These are phyloP conservation scores for Schizochytrium sp. DNA, from an alignment of 108 stramenopile species.

Conservation along the genomic window DNA sequence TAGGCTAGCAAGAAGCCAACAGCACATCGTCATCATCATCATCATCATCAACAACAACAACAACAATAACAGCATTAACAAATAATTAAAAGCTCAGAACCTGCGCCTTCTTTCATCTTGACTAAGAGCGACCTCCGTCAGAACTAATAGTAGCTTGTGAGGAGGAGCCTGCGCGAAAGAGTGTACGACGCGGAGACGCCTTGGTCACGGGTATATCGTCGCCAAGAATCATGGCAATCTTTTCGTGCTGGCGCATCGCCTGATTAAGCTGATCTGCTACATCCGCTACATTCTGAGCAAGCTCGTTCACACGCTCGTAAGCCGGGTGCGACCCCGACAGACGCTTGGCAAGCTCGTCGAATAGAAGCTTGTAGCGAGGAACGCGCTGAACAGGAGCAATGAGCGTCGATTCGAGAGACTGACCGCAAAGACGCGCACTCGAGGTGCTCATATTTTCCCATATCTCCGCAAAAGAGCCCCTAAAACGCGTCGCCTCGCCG, in stretches of 20 bases:
- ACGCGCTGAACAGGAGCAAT: background rate
- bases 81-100: too few relatives aligned
- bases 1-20: too few relatives aligned
- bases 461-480: conserved; percentile 7
- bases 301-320: background rate
- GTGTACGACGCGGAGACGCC: background rate
- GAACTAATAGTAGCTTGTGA: too few relatives aligned
- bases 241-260: conserved; percentile 1
- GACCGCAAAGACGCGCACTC: background rate
- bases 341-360: background rate
- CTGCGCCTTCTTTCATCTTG: too few relatives aligned
- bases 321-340: background rate
- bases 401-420: background rate
- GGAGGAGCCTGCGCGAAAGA: background rate
- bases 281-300: background rate
- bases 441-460: background rate
- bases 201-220: background rate
- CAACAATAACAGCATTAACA: too few relatives aligned
- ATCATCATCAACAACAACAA: too few relatives aligned
- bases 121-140: too few relatives aligned
- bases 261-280: background rate
- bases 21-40: too few relatives aligned
- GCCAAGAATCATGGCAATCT: background rate
- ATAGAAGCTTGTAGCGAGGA: background rate
- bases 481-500: background rate